These are phyloP conservation scores for Sherardia arvensis DNA, from an alignment of 257 asterid species.

Conservation along the genomic window DNA sequence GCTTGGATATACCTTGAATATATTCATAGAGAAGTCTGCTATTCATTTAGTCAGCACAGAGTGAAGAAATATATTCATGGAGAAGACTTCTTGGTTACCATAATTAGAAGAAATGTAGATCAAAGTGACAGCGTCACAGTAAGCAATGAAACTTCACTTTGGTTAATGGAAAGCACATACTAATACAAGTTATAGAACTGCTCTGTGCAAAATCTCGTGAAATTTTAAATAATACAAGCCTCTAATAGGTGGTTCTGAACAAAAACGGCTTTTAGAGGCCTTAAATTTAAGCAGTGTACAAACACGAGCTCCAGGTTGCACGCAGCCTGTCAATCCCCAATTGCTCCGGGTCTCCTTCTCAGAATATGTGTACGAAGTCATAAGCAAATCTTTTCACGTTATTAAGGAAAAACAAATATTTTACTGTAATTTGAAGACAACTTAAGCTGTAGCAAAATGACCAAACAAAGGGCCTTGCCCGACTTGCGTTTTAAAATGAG, in stretches of 20 bases:
- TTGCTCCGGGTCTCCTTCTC: conserved; percentile 18
- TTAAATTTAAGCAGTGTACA: neutral
- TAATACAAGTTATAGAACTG: neutral
- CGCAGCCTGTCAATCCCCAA: neutral
- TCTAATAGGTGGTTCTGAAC: neutral
- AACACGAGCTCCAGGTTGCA: neutral
- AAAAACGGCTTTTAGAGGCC: neutral
- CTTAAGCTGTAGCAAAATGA: neutral
- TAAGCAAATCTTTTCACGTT: conserved; percentile 73
- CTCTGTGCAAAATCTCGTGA: neutral
- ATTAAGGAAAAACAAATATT: conserved; percentile 38
- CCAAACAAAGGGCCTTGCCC: neutral
- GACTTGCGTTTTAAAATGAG: too few species aligned
- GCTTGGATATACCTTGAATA: too few species aligned
- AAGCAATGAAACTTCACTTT: neutral
- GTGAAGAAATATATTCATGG: too few species aligned
- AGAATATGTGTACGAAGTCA: conserved; percentile 90
- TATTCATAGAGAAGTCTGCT: too few species aligned
- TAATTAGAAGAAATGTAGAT: neutral
- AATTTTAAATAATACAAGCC: neutral
- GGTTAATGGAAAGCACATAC: neutral
- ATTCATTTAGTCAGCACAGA: too few species aligned
- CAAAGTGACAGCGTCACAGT: neutral
- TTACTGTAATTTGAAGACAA: neutral
- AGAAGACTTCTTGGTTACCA: too few species aligned